Evolutionary conservation across 441 rosid genomes (phyloP), one percentile per base, ranked within the genome.

Genomic region (Gossypium trilobum): DNA sequence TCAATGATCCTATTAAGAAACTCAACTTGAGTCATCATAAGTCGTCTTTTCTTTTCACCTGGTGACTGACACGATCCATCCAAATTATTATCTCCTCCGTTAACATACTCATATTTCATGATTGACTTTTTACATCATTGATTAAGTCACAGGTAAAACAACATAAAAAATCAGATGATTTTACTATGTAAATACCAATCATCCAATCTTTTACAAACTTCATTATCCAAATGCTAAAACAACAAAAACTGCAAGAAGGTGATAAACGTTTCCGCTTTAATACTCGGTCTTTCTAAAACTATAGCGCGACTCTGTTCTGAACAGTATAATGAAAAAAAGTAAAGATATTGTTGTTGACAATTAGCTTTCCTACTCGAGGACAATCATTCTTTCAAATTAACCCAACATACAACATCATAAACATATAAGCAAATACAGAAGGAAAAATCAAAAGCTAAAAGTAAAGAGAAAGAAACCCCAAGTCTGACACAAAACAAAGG

Each of bases 1-100:
- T 80, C 85, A 54, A 89, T 89, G 66, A 73, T 84, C 74, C 77
- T 87, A 73, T 91, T 89, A 25, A 89, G 87, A 62, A 82, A 79
- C 65, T 82, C 82, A 58, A 87, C 80, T 72, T 91, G 91, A 68
- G 64, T 10, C 7, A 74, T 64, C 2, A 80, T 75, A 16, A 87
- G 80, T 78, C 87, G 84, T 82, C 87, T 84, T 77, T 85, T 89
- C 85, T 87, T 88, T 56, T 44, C n/a, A 19, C 1, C 82, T 0
- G 76, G 60, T 17, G 59, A 79, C 2, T 19, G 73, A 19, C 65
- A 72, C 63, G 59, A n/a, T 31, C 68, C 52, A 46, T 74, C 84
- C 11, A 62, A 65, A 66, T 81, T 83, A 0, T 74, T 86, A 3
- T 78, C 83, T 2, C 75, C 75, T 23, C 79, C 81, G 1, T 50